Evolutionary conservation across 495 filamentous ascomycete species (phyloP).

Genomic region (Neurospora discreta): DNA sequence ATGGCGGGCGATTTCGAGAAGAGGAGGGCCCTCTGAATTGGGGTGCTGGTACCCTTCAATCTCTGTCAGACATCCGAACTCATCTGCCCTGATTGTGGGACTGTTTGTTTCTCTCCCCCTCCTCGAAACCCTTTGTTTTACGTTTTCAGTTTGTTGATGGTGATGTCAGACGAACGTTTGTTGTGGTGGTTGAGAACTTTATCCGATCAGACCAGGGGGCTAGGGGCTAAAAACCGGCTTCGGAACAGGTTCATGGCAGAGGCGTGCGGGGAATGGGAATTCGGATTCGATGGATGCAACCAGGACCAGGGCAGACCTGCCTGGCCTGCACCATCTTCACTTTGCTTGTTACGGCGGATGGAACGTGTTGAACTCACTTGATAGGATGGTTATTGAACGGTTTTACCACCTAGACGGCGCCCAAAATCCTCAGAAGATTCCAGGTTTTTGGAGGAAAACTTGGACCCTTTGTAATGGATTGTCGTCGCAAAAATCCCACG

Average conservation of each 20-base stretch:
- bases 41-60: background rate
- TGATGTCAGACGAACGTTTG: background rate
- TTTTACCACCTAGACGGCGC: background rate
- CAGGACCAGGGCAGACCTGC: background rate
- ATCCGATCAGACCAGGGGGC: background rate
- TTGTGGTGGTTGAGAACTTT: background rate
- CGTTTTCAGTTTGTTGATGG: background rate
- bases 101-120: background rate
- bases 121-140: background rate
- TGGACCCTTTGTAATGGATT: background rate
- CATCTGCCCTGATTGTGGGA: background rate
- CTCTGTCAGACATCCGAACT: background rate
- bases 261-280: background rate
- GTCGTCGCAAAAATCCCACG: background rate
- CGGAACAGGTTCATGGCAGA: background rate
- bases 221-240: background rate
- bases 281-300: background rate
- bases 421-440: background rate
- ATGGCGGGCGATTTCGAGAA: background rate
- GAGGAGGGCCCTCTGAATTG: background rate
- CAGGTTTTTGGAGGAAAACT: background rate
- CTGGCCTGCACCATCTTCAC: background rate
- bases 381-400: background rate
- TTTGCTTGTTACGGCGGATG: background rate
- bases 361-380: background rate